Conservation (phyloP, 116 monocot species). For the Posidonia oceanica region DNA sequence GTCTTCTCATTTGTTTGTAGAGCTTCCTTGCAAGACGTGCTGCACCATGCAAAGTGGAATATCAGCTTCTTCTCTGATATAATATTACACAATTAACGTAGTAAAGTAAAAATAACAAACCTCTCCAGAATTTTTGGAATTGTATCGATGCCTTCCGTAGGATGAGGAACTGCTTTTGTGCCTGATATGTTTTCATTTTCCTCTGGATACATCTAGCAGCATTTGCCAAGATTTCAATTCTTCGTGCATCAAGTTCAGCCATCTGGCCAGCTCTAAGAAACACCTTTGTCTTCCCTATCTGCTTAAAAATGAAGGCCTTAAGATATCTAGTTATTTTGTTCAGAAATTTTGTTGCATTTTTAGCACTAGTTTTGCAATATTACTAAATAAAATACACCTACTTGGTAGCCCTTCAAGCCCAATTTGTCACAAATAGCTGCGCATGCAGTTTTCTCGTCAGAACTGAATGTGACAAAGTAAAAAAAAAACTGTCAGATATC, state of each 20-base stretch:
- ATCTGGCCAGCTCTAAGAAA: conserved; percentile 99
- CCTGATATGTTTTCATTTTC: conserved; percentile 76
- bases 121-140: conserved; percentile 78
- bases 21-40: conserved; percentile 64
- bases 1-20: conserved; percentile 67
- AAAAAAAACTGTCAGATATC: not conserved
- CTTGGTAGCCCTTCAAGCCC: conserved; percentile 97
- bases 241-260: conserved; percentile 97
- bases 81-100: not conserved
- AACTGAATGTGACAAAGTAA: conserved; percentile 28
- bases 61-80: not conserved
- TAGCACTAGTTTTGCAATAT: too few relatives aligned
- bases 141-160: conserved; percentile 46
- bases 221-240: conserved; percentile 83
- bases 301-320: conserved; percentile 11
- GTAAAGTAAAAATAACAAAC: conserved; percentile 15
- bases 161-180: conserved; percentile 65
- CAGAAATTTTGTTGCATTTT: too few relatives aligned
- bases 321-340: not conserved
- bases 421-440: conserved; percentile 71
- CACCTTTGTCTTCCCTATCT: conserved; percentile 98
- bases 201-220: conserved; percentile 77
- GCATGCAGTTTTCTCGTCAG: conserved; percentile 88
- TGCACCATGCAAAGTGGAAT: conserved; percentile 16
- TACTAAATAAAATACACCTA: conserved; percentile 10